Base-by-base conservation (phyloP, 2,329 filamentous ascomycete genomes). In the Helminthosporium solani region DNA sequence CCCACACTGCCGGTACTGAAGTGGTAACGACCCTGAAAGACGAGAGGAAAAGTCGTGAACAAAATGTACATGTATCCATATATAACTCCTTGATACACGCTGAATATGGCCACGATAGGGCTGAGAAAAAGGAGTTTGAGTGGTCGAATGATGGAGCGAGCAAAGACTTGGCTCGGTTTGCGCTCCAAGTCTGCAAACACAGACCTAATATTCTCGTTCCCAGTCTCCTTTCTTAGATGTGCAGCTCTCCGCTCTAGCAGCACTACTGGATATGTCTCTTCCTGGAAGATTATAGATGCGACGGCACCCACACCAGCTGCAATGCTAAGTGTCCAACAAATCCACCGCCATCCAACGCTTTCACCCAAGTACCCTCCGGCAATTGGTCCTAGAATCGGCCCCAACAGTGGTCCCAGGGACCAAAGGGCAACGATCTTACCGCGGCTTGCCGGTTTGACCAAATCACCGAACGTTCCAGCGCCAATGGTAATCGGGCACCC, bases 111-210 rank as follows among this genome's bases (percentile, higher is more conserved):
- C 11, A 78, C 72, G 40, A 80, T 75, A 0, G 82, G 73, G 19
- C 77, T 79, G 12, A 76, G 70, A 6, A 84, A 68, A 18, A 79
- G 70, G 42, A 83, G 73, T 54, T 77, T 78, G 3, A 76, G 77
- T 0, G 80, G 78, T 1, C 84, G 68, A 16, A 73, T 55, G 46
- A 78, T 67, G 19, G 71, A 65, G 21, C 56, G 66, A 15, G 60
- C 48, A 53, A 76, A 73, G 34, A 73, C 58, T 18, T 71, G 56
- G 11, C 57, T 57, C 0, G 64, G 41, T 5, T 72, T 58, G 2
- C 62, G 61, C 3, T 53, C 56, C 44, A 72, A 65, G 31, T 68
- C 54, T 3, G 38, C 14, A 53, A 53, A 43, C 64, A 64, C 55
- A 61, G 60, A 46, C 56, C 66, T 42, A 58, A 66, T 41, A 49